Base-by-base conservation (phyloP, 306 rosid genomes). In the Begonia peltatifolia region DNA sequence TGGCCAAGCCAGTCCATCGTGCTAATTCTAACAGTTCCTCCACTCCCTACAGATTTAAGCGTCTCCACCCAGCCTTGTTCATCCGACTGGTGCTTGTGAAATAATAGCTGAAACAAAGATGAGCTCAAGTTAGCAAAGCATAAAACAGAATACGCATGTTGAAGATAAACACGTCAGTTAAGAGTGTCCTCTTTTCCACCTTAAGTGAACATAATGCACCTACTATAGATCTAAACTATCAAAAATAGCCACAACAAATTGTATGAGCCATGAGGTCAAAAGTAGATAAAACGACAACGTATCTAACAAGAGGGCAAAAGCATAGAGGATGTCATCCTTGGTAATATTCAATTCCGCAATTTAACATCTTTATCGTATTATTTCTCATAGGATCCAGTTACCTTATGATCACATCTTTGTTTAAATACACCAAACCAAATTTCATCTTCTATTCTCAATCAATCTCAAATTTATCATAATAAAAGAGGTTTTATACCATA, bases 1-100 rank as follows among this genome's bases (percentile, higher is more conserved):
- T 85, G 97, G 64, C 97, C 97, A 46, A 90, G 75, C 95, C 97
- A 90, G 75, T 80, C 94, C 97, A 90, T 90, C 65, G 95, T 85
- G 56, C 71, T 85, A 65, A 90, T 83, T 63, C 85, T 76, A 44
- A 90, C 74, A 14, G 78, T 80, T 54, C 44, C 79, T 50, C 65
- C 58, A 23, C 1, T 58, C 52, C 76, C 69, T 52, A 85, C 97
- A 41, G 94, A 90, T 66, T 73, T 78, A 16, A 90, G 80, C 48
- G 97, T 80, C 25, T 82, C 95, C 30, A 79, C 53, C 97, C 95
- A 90, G 55, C 72, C 97, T 63, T 90, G 97, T 64, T 85, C 94
- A 66, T 90, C 97, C 50, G 90, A 57, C 66, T 83, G 87, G 68
- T 76, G 76, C 63, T 56, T 80, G 44, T 87, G 87, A 73, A 90